Conservation (phyloP, 2,329 filamentous ascomycete species). For the Penicillium janthinellum region DNA sequence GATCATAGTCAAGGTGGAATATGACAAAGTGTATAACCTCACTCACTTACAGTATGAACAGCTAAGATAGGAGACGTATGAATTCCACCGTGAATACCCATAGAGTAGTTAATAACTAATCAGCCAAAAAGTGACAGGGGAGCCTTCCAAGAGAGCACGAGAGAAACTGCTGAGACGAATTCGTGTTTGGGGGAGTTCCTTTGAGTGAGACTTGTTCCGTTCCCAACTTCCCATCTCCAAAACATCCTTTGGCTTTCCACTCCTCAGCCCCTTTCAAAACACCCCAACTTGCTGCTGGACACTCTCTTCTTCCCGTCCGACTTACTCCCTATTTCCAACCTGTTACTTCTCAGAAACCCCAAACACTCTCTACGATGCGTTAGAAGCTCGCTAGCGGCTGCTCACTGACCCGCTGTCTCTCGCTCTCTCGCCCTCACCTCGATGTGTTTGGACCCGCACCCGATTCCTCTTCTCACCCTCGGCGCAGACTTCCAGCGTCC, state of each 20-base stretch:
- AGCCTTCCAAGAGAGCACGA: neutral
- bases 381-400: neutral
- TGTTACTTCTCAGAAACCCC: neutral
- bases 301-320: neutral
- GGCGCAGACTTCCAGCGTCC: constrained; percentile 13
- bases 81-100: too few relatives aligned
- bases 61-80: too few relatives aligned
- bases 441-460: constrained; percentile 23
- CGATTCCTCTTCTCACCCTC: constrained; percentile 4
- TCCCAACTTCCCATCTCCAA: neutral
- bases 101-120: neutral
- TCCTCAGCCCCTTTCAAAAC: neutral
- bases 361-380: neutral
- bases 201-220: neutral
- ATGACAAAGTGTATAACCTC: neutral
- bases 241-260: neutral
- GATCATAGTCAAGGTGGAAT: neutral
- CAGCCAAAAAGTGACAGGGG: neutral
- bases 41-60: too few relatives aligned
- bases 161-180: neutral
- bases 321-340: neutral
- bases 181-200: neutral
- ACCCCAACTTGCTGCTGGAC: neutral
- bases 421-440: constrained; percentile 15
- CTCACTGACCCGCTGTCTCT: neutral